Base-by-base conservation (phyloP, 148 eudicot species). In the Amaranthus cruentus region DNA sequence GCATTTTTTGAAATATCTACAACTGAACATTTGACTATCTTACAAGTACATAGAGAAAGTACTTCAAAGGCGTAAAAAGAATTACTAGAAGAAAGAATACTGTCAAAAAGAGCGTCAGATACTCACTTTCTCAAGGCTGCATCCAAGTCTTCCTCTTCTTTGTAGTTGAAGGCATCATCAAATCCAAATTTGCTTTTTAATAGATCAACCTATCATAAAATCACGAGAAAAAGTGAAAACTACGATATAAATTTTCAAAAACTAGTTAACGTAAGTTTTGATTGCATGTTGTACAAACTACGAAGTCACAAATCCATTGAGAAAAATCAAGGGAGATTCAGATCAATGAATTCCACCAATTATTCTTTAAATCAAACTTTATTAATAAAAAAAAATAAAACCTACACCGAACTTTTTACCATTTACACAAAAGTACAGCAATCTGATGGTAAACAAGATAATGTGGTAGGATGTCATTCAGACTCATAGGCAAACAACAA, bases 131-230 rank as follows among this genome's bases (percentile, higher is more conserved):
- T 84, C 68, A 88, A 67, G 47, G 88, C 81, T 3, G 79, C 83
- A 82, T 81, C 83, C 68, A 87, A 74, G 71, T 85, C 86, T 70
- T 81, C 60, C 76, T 87, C 90, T 78, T 85, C 88, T 73, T 87
- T 85, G 81, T 87, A 87, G 53, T 85, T 87, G 73, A 87, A 87
- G 73, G 87, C 91, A 54, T 82, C 88, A 58, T 87, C 87, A 62
- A 81, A 87, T 47, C 88, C 88, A 66, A 81, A 81, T 71, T 83
- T 81, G 72, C 76, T 85, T 77, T 85, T 87, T 76, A 85, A 62
- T 28, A 87, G 73, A 54, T 85, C 87, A 80, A 87, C 85, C 88
- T 87, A 64, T 1, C 47, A 46, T 49, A 12, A 15, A 10, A 10
- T 60, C 6, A 52, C 47, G 49, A 59, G 42, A 5, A 47, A 51